phyloP scores from a whole-genome alignment of 2,329 filamentous ascomycete genomes.

The Escovopsis weberi region DNA sequence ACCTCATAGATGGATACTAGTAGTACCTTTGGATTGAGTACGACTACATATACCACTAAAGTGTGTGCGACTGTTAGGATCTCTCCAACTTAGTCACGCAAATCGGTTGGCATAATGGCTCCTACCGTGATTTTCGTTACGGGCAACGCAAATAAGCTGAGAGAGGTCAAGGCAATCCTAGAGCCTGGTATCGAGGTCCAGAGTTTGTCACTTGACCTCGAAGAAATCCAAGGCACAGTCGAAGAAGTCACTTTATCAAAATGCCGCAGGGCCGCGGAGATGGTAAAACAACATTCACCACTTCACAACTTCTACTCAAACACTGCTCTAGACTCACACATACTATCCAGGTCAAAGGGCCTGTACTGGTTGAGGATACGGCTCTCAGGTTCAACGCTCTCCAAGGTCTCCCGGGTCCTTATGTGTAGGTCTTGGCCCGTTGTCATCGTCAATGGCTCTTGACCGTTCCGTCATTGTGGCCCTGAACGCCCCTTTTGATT shows the following conservation, averaged over 20 bases:
- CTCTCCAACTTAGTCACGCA: too few species aligned
- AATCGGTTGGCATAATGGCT: conserved; percentile 1
- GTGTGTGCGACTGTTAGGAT: too few species aligned
- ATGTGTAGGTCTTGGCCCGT: conserved; percentile 53
- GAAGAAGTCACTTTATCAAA: conserved; percentile 88
- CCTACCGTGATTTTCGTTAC: conserved; percentile 75
- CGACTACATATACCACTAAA: too few species aligned
- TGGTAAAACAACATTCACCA: conserved; percentile 30
- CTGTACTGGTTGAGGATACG: conserved; percentile 91
- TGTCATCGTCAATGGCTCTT: background rate
- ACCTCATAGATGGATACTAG: too few species aligned
- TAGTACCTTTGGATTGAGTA: too few species aligned
- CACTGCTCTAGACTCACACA: background rate
- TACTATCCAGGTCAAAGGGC: conserved; percentile 52
- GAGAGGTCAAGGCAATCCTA: conserved; percentile 79
- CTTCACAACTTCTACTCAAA: background rate
- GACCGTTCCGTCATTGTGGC: background rate
- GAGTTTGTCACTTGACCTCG: conserved; percentile 62
- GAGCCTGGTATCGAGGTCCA: conserved; percentile 57
- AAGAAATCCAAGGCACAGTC: conserved; percentile 82
- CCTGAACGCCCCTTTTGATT: background rate
- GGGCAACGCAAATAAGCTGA: conserved; percentile 86
- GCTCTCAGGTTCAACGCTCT: conserved; percentile 86
- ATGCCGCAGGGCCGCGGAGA: conserved; percentile 64
- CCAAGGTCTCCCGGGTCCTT: conserved; percentile 82